Conservation (phyloP, 352 stramenopile genomes). For the Pythium biforme region DNA sequence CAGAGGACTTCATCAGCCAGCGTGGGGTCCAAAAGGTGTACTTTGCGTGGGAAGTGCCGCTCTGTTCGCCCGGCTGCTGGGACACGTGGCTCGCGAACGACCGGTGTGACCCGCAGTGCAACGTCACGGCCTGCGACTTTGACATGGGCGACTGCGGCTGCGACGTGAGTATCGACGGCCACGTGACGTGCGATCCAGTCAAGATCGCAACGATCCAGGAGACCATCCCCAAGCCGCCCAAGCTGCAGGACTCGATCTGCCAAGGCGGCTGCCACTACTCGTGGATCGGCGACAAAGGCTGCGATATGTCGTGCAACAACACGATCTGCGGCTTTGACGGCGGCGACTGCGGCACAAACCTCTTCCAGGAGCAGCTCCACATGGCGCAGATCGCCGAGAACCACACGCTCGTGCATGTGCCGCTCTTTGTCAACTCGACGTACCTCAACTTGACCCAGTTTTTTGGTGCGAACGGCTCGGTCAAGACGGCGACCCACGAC, state of each 20-base stretch:
- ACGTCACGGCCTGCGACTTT: conserved; percentile 87
- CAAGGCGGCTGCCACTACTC: conserved; percentile 65
- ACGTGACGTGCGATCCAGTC: conserved; percentile 49
- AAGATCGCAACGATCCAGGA: conserved; percentile 68
- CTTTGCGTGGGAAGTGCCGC: conserved; percentile 92
- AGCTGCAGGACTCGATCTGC: conserved; percentile 63
- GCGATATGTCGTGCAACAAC: conserved; percentile 78
- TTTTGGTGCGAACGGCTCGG: conserved; percentile 62
- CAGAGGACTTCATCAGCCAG: conserved; percentile 92
- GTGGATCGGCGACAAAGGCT: conserved; percentile 82
- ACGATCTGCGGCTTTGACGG: conserved; percentile 83
- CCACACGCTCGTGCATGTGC: conserved; percentile 64
- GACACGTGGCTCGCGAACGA: conserved; percentile 78
- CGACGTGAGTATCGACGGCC: conserved; percentile 50
- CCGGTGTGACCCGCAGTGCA: conserved; percentile 88
- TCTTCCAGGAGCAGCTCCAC: conserved; percentile 39
- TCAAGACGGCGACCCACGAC: conserved; percentile 56
- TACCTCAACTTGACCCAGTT: conserved; percentile 63
- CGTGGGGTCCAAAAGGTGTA: conserved; percentile 89
- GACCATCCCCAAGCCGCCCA: conserved; percentile 39
- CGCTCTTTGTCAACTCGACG: conserved; percentile 58
- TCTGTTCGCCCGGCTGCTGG: conserved; percentile 82
- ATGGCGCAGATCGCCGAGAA: conserved; percentile 48
- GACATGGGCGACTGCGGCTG: conserved; percentile 94
- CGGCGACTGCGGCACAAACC: conserved; percentile 63